Evolutionary conservation across 2,329 filamentous ascomycete genomes (phyloP).

Genomic region (Fusarium nelsonii): DNA sequence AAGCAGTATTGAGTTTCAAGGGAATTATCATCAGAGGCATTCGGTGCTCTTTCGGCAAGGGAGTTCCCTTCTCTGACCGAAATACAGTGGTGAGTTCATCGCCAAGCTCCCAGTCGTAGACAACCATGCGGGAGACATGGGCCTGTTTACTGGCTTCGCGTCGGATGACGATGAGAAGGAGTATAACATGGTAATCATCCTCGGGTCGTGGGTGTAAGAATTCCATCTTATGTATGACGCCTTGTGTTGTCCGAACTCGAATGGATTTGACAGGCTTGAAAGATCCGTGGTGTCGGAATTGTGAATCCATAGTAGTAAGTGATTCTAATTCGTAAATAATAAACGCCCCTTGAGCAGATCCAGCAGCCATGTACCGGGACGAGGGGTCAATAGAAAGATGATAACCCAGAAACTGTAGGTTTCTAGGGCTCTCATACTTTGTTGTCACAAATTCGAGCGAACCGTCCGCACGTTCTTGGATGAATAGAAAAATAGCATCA

Average conservation of each 20-base stretch:
- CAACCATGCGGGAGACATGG: conserved; percentile 61
- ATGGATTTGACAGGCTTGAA: conserved; percentile 69
- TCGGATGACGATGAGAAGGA: conserved; percentile 73
- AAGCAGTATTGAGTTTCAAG: conserved; percentile 76
- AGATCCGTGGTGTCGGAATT: conserved; percentile 59
- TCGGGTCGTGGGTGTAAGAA: conserved; percentile 80
- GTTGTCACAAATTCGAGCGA: conserved; percentile 71
- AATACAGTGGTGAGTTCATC: conserved; percentile 62
- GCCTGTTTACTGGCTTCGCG: conserved; percentile 51
- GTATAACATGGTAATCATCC: conserved; percentile 78
- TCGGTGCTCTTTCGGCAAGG: conserved; percentile 63
- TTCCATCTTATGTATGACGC: conserved; percentile 85
- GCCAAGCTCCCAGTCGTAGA: conserved; percentile 71
- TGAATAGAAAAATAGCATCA: conserved; percentile 81
- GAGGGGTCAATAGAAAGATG: conserved; percentile 83
- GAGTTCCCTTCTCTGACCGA: conserved; percentile 61
- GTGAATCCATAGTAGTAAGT: conserved; percentile 63
- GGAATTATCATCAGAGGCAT: conserved; percentile 80
- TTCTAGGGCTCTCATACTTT: conserved; percentile 69
- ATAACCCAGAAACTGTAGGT: conserved; percentile 69
- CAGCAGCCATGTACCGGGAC: conserved; percentile 76
- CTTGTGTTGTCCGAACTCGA: conserved; percentile 66
- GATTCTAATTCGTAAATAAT: conserved; percentile 77
- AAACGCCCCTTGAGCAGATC: conserved; percentile 77
- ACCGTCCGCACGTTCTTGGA: conserved; percentile 60